Evolutionary conservation across 148 eudicot species (phyloP).

Genomic region (Limonium bicolor): DNA sequence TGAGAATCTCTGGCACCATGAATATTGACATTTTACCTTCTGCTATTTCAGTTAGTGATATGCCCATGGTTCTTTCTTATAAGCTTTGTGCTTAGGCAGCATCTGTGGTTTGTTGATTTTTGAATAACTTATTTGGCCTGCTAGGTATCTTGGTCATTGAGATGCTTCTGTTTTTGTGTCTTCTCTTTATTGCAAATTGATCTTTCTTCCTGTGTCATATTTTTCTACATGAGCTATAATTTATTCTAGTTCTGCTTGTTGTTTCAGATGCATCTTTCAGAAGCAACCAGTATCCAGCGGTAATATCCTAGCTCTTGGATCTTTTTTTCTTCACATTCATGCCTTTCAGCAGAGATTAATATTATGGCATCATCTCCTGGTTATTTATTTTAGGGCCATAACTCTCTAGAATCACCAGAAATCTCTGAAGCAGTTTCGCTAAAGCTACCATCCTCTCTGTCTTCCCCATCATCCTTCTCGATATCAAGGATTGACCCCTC

Average conservation of each 20-base stretch:
- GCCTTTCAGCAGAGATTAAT: not conserved
- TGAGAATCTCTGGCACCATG: no score
- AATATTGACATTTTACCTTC: not conserved
- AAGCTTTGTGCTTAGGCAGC: not conserved
- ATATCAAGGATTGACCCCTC: constrained; percentile 13
- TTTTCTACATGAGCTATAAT: not conserved
- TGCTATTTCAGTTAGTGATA: not conserved
- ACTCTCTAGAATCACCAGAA: constrained; percentile 13
- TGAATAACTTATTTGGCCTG: no score
- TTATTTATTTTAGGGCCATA: constrained; percentile 10
- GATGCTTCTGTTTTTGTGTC: not conserved
- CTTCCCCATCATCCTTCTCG: constrained; percentile 22
- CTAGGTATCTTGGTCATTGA: no score
- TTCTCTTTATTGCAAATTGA: not conserved
- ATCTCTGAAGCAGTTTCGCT: constrained; percentile 10
- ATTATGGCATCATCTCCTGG: constrained; percentile 5
- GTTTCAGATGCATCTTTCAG: constrained; percentile 20
- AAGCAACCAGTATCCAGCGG: constrained; percentile 18
- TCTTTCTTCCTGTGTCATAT: not conserved
- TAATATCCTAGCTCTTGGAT: not conserved
- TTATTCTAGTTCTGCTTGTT: constrained; percentile 4
- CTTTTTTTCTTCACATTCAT: not conserved
- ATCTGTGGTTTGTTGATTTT: no score
- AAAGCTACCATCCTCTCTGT: constrained; percentile 14
- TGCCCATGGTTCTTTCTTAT: not conserved